Conservation (phyloP, 768 basidiomycete genomes). For the Suillus occidentalis region DNA sequence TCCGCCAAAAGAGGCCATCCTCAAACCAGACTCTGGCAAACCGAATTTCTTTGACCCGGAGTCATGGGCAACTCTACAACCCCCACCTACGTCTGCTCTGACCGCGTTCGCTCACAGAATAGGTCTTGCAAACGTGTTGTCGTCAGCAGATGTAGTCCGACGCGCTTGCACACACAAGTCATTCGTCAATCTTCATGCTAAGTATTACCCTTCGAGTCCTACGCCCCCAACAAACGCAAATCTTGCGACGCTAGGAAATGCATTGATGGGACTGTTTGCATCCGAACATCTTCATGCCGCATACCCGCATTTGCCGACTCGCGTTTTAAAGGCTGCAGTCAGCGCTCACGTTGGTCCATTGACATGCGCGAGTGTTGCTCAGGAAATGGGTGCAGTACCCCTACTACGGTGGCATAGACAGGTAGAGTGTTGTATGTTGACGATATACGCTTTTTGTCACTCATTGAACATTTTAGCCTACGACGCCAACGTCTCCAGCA, state of each 20-base stretch:
- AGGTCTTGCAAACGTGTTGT: conserved; percentile 61
- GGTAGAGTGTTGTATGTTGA: conserved; percentile 34
- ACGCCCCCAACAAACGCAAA: conserved; percentile 69
- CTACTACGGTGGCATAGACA: conserved; percentile 81
- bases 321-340: conserved; percentile 87
- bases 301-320: conserved; percentile 90
- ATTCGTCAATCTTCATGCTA: conserved; percentile 53
- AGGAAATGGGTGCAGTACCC: conserved; percentile 77
- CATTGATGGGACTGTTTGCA: conserved; percentile 87
- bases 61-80: conserved; percentile 69
- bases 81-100: conserved; percentile 69
- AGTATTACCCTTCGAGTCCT: conserved; percentile 56
- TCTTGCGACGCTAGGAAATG: conserved; percentile 77
- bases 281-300: conserved; percentile 76
- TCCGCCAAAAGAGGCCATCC: conserved; percentile 59
- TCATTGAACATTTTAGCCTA: conserved; percentile 37
- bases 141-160: conserved; percentile 53
- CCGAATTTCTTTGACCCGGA: conserved; percentile 58
- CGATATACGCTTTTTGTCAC: conserved; percentile 6
- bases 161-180: conserved; percentile 84
- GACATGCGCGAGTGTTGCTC: conserved; percentile 81
- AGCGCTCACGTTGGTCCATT: conserved; percentile 89
- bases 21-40: conserved; percentile 32
- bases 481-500: conserved; percentile 45
- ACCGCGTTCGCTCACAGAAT: conserved; percentile 76